Percentiles rank a stretch among this genome's conserved stretches.
Conservation (phyloP, 2,329 filamentous ascomycete species). For the Ploettnerulaceae sp. region DNA sequence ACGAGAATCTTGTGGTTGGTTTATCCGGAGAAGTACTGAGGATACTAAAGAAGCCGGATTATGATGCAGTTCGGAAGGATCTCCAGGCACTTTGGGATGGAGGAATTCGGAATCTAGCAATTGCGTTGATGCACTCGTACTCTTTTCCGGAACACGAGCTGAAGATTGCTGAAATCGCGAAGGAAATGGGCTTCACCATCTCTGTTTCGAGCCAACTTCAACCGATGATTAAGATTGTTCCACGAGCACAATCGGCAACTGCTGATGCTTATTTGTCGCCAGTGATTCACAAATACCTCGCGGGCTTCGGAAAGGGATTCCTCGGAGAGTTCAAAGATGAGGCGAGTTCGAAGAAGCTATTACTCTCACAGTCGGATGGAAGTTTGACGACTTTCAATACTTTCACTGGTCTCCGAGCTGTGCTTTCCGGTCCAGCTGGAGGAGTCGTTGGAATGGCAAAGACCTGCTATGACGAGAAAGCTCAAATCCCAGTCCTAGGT, state of each 20-base stretch:
- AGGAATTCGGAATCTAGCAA: conserved; percentile 57
- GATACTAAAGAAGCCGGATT: conserved; percentile 43
- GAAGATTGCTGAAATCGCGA: conserved; percentile 53
- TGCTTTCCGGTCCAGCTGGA: conserved; percentile 61
- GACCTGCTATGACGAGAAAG: conserved; percentile 59
- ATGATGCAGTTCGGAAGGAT: conserved; percentile 34
- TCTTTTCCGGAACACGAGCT: conserved; percentile 62
- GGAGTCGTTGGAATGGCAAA: conserved; percentile 62
- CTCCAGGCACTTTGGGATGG: conserved; percentile 52
- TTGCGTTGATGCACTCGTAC: conserved; percentile 64
- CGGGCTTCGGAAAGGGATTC: conserved; percentile 63
- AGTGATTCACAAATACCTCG: conserved; percentile 61
- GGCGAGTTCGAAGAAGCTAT: conserved; percentile 16
- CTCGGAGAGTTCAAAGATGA: conserved; percentile 56
- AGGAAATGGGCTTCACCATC: conserved; percentile 60
- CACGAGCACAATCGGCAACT: conserved; percentile 59
- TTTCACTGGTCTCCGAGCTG: conserved; percentile 58
- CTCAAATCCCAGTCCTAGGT: conserved; percentile 61
- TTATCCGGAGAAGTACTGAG: not conserved
- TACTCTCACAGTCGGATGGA: conserved; percentile 38
- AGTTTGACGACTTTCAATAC: conserved; percentile 44
- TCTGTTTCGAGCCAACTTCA: conserved; percentile 60
- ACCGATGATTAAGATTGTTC: conserved; percentile 67
- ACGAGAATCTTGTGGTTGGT: conserved; percentile 38
- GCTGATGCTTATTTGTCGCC: conserved; percentile 66